phyloP scores from a whole-genome alignment of 2,329 filamentous ascomycete species.

The Alternaria arborescens region DNA sequence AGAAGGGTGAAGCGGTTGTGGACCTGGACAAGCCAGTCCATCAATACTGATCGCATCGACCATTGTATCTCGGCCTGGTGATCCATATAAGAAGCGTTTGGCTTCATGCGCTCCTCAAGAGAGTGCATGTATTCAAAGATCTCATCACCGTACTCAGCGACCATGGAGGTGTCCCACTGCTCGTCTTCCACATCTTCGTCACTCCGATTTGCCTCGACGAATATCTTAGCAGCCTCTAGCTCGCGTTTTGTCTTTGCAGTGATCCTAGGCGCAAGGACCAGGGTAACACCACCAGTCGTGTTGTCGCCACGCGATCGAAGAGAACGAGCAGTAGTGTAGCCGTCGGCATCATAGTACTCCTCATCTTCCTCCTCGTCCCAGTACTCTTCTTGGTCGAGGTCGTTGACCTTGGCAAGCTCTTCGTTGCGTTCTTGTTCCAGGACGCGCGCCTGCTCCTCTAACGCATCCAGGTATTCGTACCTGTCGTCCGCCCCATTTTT shows the following conservation, averaged over 20 bases:
- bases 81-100: slow-evolving; percentile 95
- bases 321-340: slow-evolving; percentile 78
- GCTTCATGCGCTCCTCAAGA: slow-evolving; percentile 87
- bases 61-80: slow-evolving; percentile 97
- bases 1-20: slow-evolving; percentile 90
- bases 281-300: slow-evolving; percentile 70
- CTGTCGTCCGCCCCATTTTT: slow-evolving; percentile 38
- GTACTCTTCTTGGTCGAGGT: slow-evolving; percentile 70
- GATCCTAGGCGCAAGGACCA: slow-evolving; percentile 75
- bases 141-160: slow-evolving; percentile 93
- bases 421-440: slow-evolving; percentile 50
- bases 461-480: slow-evolving; percentile 49
- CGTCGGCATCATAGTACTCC: slow-evolving; percentile 75
- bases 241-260: slow-evolving; percentile 76
- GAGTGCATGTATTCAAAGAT: slow-evolving; percentile 93
- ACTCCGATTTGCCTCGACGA: slow-evolving; percentile 72
- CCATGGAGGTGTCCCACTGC: slow-evolving; percentile 94
- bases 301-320: slow-evolving; percentile 79
- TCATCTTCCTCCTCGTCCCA: slow-evolving; percentile 79
- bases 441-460: slow-evolving; percentile 48
- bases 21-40: slow-evolving; percentile 98
- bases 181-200: slow-evolving; percentile 87
- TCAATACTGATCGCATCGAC: slow-evolving; percentile 96
- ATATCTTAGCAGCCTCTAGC: slow-evolving; percentile 70
- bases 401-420: slow-evolving; percentile 41